Conservation (phyloP, 345 rosid genomes). For the Draba incana region DNA sequence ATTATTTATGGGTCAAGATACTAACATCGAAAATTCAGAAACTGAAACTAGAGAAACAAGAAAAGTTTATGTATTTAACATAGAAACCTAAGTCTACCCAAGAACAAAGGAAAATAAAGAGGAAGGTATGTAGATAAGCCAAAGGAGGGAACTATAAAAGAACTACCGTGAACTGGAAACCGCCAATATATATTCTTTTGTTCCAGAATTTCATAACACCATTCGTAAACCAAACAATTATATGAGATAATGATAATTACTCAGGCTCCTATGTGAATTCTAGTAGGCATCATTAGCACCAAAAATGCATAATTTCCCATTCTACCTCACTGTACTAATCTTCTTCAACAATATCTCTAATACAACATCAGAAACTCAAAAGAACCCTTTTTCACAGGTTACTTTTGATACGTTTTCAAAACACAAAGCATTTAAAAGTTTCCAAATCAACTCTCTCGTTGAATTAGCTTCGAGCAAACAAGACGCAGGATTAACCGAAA, state of each 20-base stretch:
- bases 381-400: neutral
- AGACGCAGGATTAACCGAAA: too few species aligned
- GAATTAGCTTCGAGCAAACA: conserved; percentile 21
- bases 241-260: conserved; percentile 3
- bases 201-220: neutral
- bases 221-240: conserved; percentile 2
- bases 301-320: neutral
- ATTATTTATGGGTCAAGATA: neutral
- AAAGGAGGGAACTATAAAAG: neutral
- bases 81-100: conserved; percentile 8
- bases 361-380: neutral
- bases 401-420: neutral
- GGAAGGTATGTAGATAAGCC: neutral
- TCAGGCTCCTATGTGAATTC: neutral
- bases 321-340: conserved; percentile 15
- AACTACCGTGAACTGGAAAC: neutral
- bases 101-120: neutral
- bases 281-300: neutral
- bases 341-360: neutral
- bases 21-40: conserved; percentile 6
- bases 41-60: neutral
- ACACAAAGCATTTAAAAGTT: neutral
- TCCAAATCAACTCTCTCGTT: neutral
- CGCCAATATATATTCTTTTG: neutral
- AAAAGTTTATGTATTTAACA: neutral